Evolutionary conservation across 1,284 basidiomycete genomes (phyloP), one percentile per base, ranked within the genome.

Genomic region (Malassezia dermatis): DNA sequence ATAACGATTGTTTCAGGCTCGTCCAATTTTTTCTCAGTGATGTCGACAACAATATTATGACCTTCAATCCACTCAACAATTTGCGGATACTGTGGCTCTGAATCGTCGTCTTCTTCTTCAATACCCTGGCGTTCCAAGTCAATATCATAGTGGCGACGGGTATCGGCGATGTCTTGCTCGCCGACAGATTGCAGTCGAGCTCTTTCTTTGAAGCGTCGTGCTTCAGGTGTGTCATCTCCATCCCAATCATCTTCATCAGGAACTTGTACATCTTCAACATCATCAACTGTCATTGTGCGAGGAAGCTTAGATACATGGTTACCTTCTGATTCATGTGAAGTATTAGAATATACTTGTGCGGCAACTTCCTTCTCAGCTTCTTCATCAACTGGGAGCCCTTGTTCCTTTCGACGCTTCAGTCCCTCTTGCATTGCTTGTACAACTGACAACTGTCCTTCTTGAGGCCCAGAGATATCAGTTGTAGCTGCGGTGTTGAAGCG

Each of bases 61-160:
- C 72, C 72, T 48, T 74, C 71, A 15, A 71, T 58, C 71, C 71
- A 74, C 31, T 67, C 58, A 21, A 60, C 58, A 8, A 63, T 52
- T 19, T 53, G 59, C 1, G 71, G 70, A 58, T 64, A 71, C 4
- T 53, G 35, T 10, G 44, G n/a, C 21, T 62, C 47, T 12, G 62
- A 31, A 19, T 60, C 46, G 11, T 48, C 34, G 28, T 48, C 34
- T 15, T 46, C n/a, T 3, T 31, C 21, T n/a, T 32, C 40, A 6
- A 57, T 26, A 26, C 11, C 11, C 21, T 21, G 32, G 3, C 32
- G n/a, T 21, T 49, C 52, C 8, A 27, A 30, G 37, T 57, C 37
- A n/a, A 31, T 8, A 13, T 51, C 42, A 17, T 51, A 28, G 23
- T 24, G 10, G 7, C n/a, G 19, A n/a, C 27, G 49, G 19, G n/a